Conservation (phyloP, 1,284 basidiomycete species). For the Tilletia horrida region DNA sequence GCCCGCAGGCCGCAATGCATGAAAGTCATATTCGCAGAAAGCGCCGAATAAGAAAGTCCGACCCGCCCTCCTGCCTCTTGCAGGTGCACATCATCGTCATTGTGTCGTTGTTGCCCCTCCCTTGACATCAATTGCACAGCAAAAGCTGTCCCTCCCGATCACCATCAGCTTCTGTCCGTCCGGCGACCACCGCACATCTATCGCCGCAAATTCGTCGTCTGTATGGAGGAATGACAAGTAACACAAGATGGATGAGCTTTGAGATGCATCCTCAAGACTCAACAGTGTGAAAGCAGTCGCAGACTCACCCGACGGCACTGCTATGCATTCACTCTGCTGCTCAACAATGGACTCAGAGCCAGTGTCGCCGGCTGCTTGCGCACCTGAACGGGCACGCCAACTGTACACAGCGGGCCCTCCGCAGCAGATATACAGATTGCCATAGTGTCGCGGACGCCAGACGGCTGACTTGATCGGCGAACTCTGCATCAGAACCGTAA, state of each 20-base stretch:
- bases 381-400: background rate
- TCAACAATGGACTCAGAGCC: background rate
- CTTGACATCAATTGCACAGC: slow-evolving; percentile 61
- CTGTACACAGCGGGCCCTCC: slow-evolving; percentile 3
- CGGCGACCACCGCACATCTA: slow-evolving; percentile 72
- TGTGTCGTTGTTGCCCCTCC: background rate
- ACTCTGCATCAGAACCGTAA: background rate
- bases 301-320: background rate
- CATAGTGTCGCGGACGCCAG: slow-evolving; percentile 13
- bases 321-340: slow-evolving; percentile 1
- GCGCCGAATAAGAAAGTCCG: too few species aligned
- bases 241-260: background rate
- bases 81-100: too few species aligned
- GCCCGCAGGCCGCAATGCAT: too few species aligned
- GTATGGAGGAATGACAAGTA: background rate
- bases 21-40: too few species aligned
- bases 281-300: background rate
- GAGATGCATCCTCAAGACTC: background rate
- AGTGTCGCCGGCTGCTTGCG: background rate
- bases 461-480: slow-evolving; percentile 4
- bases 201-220: slow-evolving; percentile 50
- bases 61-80: too few species aligned
- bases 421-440: background rate
- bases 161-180: slow-evolving; percentile 74
- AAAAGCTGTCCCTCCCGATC: slow-evolving; percentile 70